Evolutionary conservation across 495 filamentous ascomycete genomes (phyloP).

Genomic region (Talaromyces stipitatus): DNA sequence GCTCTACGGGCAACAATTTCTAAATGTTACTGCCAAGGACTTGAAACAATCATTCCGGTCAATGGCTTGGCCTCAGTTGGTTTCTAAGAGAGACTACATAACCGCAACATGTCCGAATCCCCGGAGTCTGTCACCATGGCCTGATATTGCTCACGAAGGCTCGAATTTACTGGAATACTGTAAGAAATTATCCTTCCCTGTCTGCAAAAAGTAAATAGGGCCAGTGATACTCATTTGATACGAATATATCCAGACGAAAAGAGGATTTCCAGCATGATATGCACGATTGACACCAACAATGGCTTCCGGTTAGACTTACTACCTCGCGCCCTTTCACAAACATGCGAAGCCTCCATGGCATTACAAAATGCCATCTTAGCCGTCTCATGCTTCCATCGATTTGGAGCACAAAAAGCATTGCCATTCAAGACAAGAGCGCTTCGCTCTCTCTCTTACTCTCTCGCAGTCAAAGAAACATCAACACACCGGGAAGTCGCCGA

Average conservation of each 20-base stretch:
- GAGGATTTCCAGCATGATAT: constrained; percentile 4
- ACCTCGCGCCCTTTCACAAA: neutral
- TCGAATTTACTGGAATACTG: neutral
- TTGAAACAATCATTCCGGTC: neutral
- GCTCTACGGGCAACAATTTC: neutral
- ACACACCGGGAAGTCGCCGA: neutral
- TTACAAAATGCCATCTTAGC: constrained; percentile 3
- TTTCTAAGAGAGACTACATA: neutral
- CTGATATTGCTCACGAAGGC: neutral
- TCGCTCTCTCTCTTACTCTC: neutral
- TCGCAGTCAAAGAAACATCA: neutral
- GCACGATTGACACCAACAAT: neutral
- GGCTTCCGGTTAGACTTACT: neutral
- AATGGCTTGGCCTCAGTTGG: neutral
- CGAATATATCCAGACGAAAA: neutral
- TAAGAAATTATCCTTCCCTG: neutral
- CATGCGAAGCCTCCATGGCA: neutral
- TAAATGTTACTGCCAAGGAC: neutral
- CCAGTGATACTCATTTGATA: neutral
- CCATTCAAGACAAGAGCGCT: constrained; percentile 1
- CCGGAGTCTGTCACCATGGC: neutral
- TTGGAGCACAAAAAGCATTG: neutral
- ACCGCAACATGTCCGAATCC: neutral
- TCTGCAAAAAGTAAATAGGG: neutral
- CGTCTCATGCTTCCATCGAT: neutral